Base-by-base conservation (phyloP, 805 yeast species). In the Candida nemodendra region DNA sequence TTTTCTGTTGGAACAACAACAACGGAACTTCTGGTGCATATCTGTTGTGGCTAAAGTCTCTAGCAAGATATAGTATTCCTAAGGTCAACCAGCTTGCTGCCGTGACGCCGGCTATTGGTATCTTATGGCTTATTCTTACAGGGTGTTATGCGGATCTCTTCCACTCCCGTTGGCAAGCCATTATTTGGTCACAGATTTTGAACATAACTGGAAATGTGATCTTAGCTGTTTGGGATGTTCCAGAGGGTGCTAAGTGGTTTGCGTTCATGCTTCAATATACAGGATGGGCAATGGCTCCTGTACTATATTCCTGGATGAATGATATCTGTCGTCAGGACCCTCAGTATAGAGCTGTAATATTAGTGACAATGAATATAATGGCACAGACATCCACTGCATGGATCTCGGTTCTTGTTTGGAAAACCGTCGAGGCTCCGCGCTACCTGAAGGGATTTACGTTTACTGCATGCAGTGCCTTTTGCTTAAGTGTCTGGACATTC, bases 281-380 rank as follows among this genome's bases (percentile, higher is more conserved):
- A 0, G 51, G 72, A 3, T 68, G 68, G 70, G 81, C 78, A 1
- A 81, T 74, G 57, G 80, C 81, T 2, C 66, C 71, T 45, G 71
- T 76, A 11, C 33, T 44, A 13, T 76, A 69, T 42, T 63, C 78
- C 2, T 78, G 82, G 83, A 68, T 76, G 25, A 77, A 77, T 23
- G 48, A 44, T 25, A 51, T 77, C 14, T 61, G 63, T 18, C 51
- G 62, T 6, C 71, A 72, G 41, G 76, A 71, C 50, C 41, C 46
- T 53, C 64, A 68, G 61, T 65, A 54, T 50, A 66, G 57, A 51
- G 58, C 53, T 38, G 44, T 54, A 16, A 60, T 66, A 4, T 68
- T 71, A 9, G 72, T 63, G 6, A 40, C 56, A 5, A 70, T 74
- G 18, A 71, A 71, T 46, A 64, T 64, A 12, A 42, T 65, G 34